Base-by-base conservation (phyloP, 331 rosid genomes). In the Phaseolus coccineus region DNA sequence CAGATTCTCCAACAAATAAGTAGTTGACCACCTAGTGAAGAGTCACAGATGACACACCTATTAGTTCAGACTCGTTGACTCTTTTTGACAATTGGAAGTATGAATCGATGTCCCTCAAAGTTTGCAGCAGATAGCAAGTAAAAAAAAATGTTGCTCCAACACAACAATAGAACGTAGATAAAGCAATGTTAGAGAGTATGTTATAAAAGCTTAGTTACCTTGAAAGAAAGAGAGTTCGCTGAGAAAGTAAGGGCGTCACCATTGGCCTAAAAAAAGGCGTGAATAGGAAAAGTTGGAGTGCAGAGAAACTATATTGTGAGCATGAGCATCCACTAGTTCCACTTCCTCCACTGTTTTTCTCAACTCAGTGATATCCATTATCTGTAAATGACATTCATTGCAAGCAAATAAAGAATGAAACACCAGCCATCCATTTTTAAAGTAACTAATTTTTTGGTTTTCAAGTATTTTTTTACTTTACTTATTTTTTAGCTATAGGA, bases 271-370 rank as follows among this genome's bases (percentile, higher is more conserved):
- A 97, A 85, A 86, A 94, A 94, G 81, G 87, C 77, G 31, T 48
- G 74, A 81, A 91, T 87, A 94, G 44, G 94, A 71, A 3, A 86
- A 66, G 77, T 69, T 70, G 27, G 98, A 94, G 35, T 92, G 85
- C 16, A 85, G 12, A 5, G 90, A 78, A 63, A 92, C 97, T 65
- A 94, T 65, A 82, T 88, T 94, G 90, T 94, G 98, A 5, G 97
- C 97, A 62, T 94, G 98, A 35, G 83, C 97, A 56, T 94, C 98
- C 6, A 94, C 92, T n/a, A 91, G 83, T 84, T 91, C 94, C 42
- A 84, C 86, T 30, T 87, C 91, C 14, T 88, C 95, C 28, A 94
- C 84, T 5, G 89, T 90, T 63, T 68, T 81, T 68, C 73, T 87
- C 85, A 94, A 82, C 85, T 67, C 92, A 56, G 85, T 58, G 8